These are phyloP conservation scores for Colletotrichum filicis DNA, from an alignment of 2,329 filamentous ascomycete species.

Conservation along the genomic window DNA sequence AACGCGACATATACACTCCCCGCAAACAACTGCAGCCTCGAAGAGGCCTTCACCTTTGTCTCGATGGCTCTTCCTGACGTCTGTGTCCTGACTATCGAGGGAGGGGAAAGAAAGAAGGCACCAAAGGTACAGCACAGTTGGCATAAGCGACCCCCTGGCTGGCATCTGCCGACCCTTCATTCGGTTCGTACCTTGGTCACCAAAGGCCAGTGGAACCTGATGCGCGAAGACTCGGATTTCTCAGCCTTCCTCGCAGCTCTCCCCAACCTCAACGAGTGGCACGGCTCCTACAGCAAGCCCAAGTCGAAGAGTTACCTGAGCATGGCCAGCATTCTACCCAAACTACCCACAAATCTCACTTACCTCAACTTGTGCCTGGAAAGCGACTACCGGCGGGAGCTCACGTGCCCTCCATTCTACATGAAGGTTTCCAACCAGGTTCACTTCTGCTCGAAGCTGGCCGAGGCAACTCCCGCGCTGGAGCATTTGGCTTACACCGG, in stretches of 20 bases:
- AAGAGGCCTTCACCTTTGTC: slow-evolving; percentile 76
- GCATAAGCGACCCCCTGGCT: slow-evolving; percentile 40
- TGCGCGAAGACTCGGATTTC: slow-evolving; percentile 72
- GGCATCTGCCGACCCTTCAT: slow-evolving; percentile 57
- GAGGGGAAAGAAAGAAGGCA: slow-evolving; percentile 81
- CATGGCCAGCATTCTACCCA: slow-evolving; percentile 71
- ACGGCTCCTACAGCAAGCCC: slow-evolving; percentile 75
- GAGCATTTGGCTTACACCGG: slow-evolving; percentile 80
- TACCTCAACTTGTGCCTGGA: slow-evolving; percentile 77
- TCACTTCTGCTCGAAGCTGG: slow-evolving; percentile 72
- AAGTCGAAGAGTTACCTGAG: slow-evolving; percentile 80
- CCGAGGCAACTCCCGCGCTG: slow-evolving; percentile 67
- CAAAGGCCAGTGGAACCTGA: slow-evolving; percentile 82
- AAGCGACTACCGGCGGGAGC: slow-evolving; percentile 76
- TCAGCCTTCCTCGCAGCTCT: slow-evolving; percentile 69
- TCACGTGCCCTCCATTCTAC: slow-evolving; percentile 69
- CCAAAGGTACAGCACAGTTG: slow-evolving; percentile 64
- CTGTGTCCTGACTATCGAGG: slow-evolving; percentile 77
- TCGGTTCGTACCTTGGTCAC: slow-evolving; percentile 76
- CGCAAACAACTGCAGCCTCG: slow-evolving; percentile 74
- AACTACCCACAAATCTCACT: slow-evolving; percentile 67
- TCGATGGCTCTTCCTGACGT: slow-evolving; percentile 67
- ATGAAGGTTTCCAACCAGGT: slow-evolving; percentile 67
- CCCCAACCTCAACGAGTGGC: slow-evolving; percentile 73
- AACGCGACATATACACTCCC: slow-evolving; percentile 69